Conservation (phyloP, 1,139 yeast genomes). For the Pneumocystis canis region DNA sequence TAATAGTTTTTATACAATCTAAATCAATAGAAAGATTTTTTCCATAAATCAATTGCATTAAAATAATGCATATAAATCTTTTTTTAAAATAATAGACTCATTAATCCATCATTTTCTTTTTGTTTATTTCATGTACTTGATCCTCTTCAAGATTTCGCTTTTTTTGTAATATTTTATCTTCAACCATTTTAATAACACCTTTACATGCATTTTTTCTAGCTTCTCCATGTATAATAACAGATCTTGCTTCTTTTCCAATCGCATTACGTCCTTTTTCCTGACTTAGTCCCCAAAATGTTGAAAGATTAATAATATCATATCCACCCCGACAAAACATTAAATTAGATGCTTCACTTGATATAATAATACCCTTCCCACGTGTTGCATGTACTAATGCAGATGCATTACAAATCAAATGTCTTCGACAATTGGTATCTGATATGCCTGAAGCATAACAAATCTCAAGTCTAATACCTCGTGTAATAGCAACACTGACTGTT, state of each 20-base stretch:
- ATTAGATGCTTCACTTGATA: conserved; percentile 58
- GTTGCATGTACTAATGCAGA: conserved; percentile 71
- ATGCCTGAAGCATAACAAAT: conserved; percentile 50
- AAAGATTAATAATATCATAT: conserved; percentile 52
- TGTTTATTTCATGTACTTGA: neutral
- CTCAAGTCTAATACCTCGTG: conserved; percentile 72
- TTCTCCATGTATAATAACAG: conserved; percentile 56
- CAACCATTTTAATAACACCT: conserved; percentile 21
- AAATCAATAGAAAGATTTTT: too few relatives aligned
- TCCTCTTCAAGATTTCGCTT: neutral
- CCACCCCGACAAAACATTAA: conserved; percentile 50
- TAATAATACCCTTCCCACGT: conserved; percentile 60
- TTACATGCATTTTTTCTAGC: conserved; percentile 47
- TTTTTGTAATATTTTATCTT: neutral
- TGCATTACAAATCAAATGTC: conserved; percentile 54
- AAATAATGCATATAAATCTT: neutral
- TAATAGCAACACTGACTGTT: conserved; percentile 67
- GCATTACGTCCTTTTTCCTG: conserved; percentile 47
- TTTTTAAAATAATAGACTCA: neutral
- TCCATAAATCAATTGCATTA: neutral
- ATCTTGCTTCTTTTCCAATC: conserved; percentile 44
- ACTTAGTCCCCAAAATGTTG: conserved; percentile 56
- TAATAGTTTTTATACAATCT: too few relatives aligned
- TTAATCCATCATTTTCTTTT: neutral
- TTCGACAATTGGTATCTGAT: conserved; percentile 32